Evolutionary conservation across 2,329 filamentous ascomycete species (phyloP).

Genomic region (Penicillium sp.): DNA sequence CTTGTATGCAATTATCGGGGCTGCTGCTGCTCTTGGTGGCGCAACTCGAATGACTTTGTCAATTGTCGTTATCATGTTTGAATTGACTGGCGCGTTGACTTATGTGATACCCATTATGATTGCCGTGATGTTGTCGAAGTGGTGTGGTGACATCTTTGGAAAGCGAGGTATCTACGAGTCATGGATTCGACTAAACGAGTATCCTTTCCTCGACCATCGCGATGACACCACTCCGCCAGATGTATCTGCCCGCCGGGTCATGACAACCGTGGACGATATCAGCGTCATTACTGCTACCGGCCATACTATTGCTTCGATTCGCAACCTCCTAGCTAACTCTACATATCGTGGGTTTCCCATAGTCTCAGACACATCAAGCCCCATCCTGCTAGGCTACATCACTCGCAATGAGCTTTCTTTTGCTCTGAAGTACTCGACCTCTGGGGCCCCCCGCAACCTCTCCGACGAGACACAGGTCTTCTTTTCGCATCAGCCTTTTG

Average conservation of each 20-base stretch:
- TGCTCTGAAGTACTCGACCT: slow-evolving; percentile 65
- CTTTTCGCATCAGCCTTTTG: slow-evolving; percentile 79
- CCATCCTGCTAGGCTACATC: slow-evolving; percentile 86
- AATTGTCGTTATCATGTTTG: slow-evolving; percentile 99
- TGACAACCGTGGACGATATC: slow-evolving; percentile 89
- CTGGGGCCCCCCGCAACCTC: slow-evolving; percentile 48
- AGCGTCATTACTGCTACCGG: slow-evolving; percentile 82
- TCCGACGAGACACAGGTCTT: slow-evolving; percentile 72
- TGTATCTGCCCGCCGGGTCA: slow-evolving; percentile 79
- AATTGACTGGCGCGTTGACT: slow-evolving; percentile 90
- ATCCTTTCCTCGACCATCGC: slow-evolving; percentile 90
- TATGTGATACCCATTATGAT: slow-evolving; percentile 99
- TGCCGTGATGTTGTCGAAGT: slow-evolving; percentile 96
- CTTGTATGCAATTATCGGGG: slow-evolving; percentile 94
- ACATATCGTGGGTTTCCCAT: slow-evolving; percentile 90
- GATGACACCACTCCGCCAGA: slow-evolving; percentile 77
- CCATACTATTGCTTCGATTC: slow-evolving; percentile 77
- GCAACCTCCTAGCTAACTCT: slow-evolving; percentile 67
- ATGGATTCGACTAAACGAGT: slow-evolving; percentile 95
- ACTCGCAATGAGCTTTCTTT: slow-evolving; percentile 85
- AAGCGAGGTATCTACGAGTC: slow-evolving; percentile 93
- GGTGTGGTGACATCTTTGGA: slow-evolving; percentile 94
- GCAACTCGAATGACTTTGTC: slow-evolving; percentile 96
- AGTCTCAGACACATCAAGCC: slow-evolving; percentile 71
- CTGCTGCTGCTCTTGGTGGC: slow-evolving; percentile 87